Evolutionary conservation across 1,284 basidiomycete genomes (phyloP), one percentile per base, ranked within the genome.

Genomic region (Ceratobasidium sp.): DNA sequence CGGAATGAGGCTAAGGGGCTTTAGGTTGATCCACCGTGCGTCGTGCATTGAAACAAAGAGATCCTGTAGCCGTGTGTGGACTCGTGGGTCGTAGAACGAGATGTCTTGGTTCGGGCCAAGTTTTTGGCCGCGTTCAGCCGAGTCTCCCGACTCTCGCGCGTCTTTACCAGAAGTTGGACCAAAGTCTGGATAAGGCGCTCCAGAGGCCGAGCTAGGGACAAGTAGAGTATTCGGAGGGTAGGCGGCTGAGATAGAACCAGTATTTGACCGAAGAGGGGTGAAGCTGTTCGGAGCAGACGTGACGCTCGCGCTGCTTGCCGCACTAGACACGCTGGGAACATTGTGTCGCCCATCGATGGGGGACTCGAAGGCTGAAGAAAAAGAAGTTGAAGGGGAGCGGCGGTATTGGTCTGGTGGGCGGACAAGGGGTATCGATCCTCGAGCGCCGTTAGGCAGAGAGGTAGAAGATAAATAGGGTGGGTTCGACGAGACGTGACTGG

Each of bases 11-110:
- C 69, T 72, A 2, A 72, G 56, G 14, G 69, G 69, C 36, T 72
- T 72, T 15, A 72, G 31, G 47, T 72, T 72, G 31, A 72, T 72
- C 69, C 69, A 72, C n/a, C 69, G 69, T 9, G 69, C 69, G 15
- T 72, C 45, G 44, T 72, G 69, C 69, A 72, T 72, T 15, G 69
- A 59, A 6, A 36, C 31, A 33, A 60, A 72, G 24, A 72, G 47
- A 29, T 72, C 69, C 45, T 72, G 44, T 3, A 72, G 47, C 19
- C 56, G 56, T 8, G 56, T 59, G 41, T 72, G 69, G 17, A 51
- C 56, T 6, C 69, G 69, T 19, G 69, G 69, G 33, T 72, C 69
- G 48, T 72, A 60, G 47, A 60, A 72, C 33, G 69, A 60, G 31
- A 51, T 60, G 57, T 72, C 57, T n/a, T 36, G 44, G 57, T 19